Conservation (phyloP, 2,329 filamentous ascomycete genomes). For the Fusarium pilosicola region DNA sequence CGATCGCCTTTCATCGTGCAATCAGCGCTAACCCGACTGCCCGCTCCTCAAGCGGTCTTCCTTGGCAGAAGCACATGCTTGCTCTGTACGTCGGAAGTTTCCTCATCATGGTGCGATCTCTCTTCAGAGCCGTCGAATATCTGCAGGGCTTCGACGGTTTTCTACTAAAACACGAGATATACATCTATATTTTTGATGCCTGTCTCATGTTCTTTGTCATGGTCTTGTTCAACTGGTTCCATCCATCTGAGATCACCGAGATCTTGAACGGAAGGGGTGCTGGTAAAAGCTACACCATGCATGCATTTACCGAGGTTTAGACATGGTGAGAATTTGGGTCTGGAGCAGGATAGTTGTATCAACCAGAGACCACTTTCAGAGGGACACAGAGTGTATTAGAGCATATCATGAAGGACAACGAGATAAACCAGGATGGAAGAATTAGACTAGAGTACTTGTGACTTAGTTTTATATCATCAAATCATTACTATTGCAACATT, state of each 20-base stretch:
- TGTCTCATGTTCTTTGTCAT: conserved; percentile 50
- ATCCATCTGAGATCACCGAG: conserved; percentile 39
- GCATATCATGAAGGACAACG: neutral
- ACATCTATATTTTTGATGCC: conserved; percentile 51
- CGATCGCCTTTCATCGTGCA: conserved; percentile 54
- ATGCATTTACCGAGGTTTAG: neutral
- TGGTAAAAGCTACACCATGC: conserved; percentile 5
- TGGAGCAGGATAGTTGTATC: no score
- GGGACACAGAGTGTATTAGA: no score
- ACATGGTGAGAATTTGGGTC: neutral
- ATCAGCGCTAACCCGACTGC: conserved; percentile 10
- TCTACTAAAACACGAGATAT: conserved; percentile 46
- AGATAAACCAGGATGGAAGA: neutral
- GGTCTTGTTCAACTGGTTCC: conserved; percentile 55
- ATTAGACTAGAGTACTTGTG: neutral
- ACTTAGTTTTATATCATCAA: neutral
- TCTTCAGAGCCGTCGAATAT: conserved; percentile 56
- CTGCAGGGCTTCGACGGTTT: conserved; percentile 46
- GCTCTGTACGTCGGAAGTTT: conserved; percentile 36
- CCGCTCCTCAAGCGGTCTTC: conserved; percentile 26
- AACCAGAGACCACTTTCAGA: no score
- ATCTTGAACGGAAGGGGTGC: neutral
- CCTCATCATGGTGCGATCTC: conserved; percentile 53
- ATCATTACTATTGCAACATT: neutral
- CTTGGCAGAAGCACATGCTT: conserved; percentile 45